A percentile compares a stretch with the other conserved stretches of the same genome.
phyloP scores from a whole-genome alignment of 106 monocot species.

The Dendrobium nobile region DNA sequence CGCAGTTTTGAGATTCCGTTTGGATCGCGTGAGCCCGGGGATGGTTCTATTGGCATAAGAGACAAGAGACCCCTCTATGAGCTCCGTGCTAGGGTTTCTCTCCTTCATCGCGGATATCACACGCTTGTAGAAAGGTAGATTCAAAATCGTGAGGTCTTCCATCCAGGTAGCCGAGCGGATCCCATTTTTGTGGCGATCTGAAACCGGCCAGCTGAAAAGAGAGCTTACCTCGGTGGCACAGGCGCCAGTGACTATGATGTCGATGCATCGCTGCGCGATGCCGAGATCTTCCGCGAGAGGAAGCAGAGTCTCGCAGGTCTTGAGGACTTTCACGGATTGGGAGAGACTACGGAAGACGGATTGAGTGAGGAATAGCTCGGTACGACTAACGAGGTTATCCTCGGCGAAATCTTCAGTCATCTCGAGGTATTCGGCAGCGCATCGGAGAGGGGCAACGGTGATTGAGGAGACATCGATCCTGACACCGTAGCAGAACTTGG shows the following conservation, averaged over 20 bases:
- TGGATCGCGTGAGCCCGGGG: slow-evolving; percentile 74
- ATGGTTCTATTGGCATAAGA: slow-evolving; percentile 68
- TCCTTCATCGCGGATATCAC: slow-evolving; percentile 62
- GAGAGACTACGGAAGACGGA: slow-evolving; percentile 48
- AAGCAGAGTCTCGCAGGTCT: slow-evolving; percentile 54
- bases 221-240: slow-evolving; percentile 19
- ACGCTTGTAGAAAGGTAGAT: slow-evolving; percentile 71
- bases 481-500: slow-evolving; percentile 90
- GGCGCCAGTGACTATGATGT: slow-evolving; percentile 48
- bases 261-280: slow-evolving; percentile 50
- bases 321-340: slow-evolving; percentile 48
- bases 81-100: slow-evolving; percentile 30
- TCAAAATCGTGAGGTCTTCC: slow-evolving; percentile 58
- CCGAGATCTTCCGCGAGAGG: slow-evolving; percentile 62
- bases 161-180: slow-evolving; percentile 39
- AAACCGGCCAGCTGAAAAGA: slow-evolving; percentile 81
- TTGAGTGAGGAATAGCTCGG: slow-evolving; percentile 59
- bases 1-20: slow-evolving; percentile 29
- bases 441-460: slow-evolving; percentile 63
- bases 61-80: slow-evolving; percentile 65
- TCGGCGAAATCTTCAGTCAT: slow-evolving; percentile 70
- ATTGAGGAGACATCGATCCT: slow-evolving; percentile 59
- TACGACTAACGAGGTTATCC: slow-evolving; percentile 49
- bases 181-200: slow-evolving; percentile 36
- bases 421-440: slow-evolving; percentile 82